phyloP scores from a whole-genome alignment of 768 basidiomycete species.

The Paxillus involutus region DNA sequence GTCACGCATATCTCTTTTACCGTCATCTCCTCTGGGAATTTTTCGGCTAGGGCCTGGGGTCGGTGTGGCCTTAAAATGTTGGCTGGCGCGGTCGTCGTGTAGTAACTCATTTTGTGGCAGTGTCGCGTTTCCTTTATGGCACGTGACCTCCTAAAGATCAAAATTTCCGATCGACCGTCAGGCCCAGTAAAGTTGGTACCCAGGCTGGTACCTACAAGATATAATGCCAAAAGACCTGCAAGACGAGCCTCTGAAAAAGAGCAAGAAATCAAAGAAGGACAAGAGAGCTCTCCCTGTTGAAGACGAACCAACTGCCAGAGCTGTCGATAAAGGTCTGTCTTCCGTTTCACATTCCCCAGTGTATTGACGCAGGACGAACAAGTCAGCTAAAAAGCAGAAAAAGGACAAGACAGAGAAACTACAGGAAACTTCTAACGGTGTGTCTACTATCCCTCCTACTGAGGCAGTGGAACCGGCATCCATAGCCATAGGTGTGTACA shows the following conservation, averaged over 20 bases:
- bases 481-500: no score
- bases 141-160: slow-evolving; percentile 1
- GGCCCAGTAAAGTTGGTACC: no score
- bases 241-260: slow-evolving; percentile 19
- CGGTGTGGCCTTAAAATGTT: background rate
- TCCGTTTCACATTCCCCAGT: background rate
- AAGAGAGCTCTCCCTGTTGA: slow-evolving; percentile 1
- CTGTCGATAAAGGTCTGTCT: slow-evolving; percentile 24
- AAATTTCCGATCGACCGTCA: background rate
- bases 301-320: slow-evolving; percentile 3
- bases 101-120: background rate
- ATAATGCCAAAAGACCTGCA: slow-evolving; percentile 11
- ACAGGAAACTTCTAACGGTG: slow-evolving; percentile 35
- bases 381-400: slow-evolving; percentile 29
- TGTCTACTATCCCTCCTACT: slow-evolving; percentile 4
- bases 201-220: background rate
- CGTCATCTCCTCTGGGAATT: slow-evolving; percentile 11
- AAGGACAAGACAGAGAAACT: slow-evolving; percentile 43
- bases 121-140: background rate
- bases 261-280: slow-evolving; percentile 26
- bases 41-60: background rate
- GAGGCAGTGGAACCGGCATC: background rate
- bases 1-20: slow-evolving; percentile 25
- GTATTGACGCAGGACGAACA: slow-evolving; percentile 9
- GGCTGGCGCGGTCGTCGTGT: no score